Base-by-base conservation (phyloP, 2,329 filamentous ascomycete genomes). In the Neocucurbitaria cava region DNA sequence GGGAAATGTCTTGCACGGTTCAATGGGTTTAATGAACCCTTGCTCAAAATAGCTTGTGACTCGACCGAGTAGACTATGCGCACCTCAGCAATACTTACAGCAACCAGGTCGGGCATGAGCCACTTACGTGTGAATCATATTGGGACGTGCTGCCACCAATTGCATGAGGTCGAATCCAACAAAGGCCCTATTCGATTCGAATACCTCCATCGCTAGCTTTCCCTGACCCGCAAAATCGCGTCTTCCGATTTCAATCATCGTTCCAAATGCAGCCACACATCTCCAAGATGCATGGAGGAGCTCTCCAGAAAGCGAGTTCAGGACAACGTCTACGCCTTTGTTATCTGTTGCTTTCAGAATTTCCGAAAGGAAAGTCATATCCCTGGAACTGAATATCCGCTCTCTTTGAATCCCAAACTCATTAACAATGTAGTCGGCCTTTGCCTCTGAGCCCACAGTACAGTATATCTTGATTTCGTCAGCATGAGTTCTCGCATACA, bases 201-300 rank as follows among this genome's bases (percentile, higher is more conserved):
- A 68, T 1, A 44, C 11, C 15, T 51, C 42, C 56, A 70, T 56
- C 13, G 45, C 50, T 2, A 68, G 42, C 3, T 44, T 52, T 1
- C 26, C 50, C 1, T 38, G 21, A 3, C 47, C 53, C 0, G 49
- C 3, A 5, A 62, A 17, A 23, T 69, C 65, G 1, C 47, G 26
- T 10, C 52, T 69, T 1, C 64, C 64, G 18, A 71, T 54, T 20
- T 71, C 67, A 3, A 71, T 47, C 35, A 70, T 45, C 0, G 20
- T 49, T 1, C 69, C 69, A 3, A 35, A 52, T 13, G 59, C 15
- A 0, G 80, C 80, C 0, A 83, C 67, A 38, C 78, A 81, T 4
- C 71, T 52, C 62, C 59, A 68, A 0, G 74, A 78, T 0, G 74
- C 74, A 7, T 64, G 57, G 0, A 75, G 54, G 0, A 64, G 30